These are phyloP conservation scores for Trichoderma sp. DNA, from an alignment of 2,329 filamentous ascomycete species.

Conservation along the genomic window DNA sequence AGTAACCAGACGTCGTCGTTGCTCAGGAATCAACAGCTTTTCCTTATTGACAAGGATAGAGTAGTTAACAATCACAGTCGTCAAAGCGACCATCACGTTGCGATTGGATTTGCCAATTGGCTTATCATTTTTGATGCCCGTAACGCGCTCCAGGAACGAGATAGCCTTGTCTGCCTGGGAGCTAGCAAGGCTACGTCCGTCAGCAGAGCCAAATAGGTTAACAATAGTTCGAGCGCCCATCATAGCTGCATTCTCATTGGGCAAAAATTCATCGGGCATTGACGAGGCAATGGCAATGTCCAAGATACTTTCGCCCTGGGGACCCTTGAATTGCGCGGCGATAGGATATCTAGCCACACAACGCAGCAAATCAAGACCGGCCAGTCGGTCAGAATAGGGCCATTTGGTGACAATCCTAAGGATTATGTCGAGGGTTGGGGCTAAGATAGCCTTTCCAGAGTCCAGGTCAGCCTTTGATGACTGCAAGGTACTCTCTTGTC, in stretches of 20 bases:
- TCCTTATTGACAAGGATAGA: conserved; percentile 63
- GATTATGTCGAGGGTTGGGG: conserved; percentile 58
- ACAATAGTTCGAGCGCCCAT: conserved; percentile 76
- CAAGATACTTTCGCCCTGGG: conserved; percentile 57
- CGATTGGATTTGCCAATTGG: conserved; percentile 60
- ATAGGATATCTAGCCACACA: conserved; percentile 68
- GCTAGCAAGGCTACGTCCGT: conserved; percentile 65
- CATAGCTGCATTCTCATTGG: conserved; percentile 80
- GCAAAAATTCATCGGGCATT: conserved; percentile 49
- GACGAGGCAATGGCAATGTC: conserved; percentile 45
- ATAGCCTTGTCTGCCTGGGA: conserved; percentile 58
- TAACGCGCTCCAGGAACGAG: conserved; percentile 59
- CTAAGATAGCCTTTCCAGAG: conserved; percentile 46
- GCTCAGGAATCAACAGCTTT: conserved; percentile 36
- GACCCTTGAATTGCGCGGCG: conserved; percentile 58
- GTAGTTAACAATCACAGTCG: conserved; percentile 82
- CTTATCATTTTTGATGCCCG: conserved; percentile 47
- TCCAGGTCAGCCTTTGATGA: conserved; percentile 63
- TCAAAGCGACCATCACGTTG: conserved; percentile 77
- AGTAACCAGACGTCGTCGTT: conserved; percentile 49
- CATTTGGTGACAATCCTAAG: conserved; percentile 72
- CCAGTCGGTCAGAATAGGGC: conserved; percentile 76
- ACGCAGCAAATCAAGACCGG: conserved; percentile 84
- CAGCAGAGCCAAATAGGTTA: conserved; percentile 75
- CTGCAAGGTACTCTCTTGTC: conserved; percentile 62